Conservation (phyloP, 202 grass and related monocot species). For the Bolboschoenoplectus hybrid region DNA sequence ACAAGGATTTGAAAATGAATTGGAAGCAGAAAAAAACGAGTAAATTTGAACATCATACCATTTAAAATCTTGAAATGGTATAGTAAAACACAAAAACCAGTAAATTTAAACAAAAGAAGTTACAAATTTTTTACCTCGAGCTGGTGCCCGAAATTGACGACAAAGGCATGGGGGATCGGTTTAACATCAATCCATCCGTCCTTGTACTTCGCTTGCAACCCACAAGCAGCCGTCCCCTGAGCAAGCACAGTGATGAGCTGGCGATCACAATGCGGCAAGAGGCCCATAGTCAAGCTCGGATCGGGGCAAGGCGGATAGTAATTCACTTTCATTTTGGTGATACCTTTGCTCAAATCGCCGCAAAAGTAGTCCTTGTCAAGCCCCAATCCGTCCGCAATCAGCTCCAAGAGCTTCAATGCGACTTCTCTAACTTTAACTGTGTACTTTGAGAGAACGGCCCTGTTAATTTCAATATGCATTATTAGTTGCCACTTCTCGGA, state of each 20-base stretch:
- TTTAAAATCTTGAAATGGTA: neutral
- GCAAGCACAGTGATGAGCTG: constrained; percentile 54
- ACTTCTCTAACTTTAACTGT: constrained; percentile 24
- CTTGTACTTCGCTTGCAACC: constrained; percentile 43
- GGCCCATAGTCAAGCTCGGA: constrained; percentile 49
- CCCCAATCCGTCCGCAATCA: constrained; percentile 47
- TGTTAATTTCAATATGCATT: constrained; percentile 9
- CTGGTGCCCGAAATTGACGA: constrained; percentile 55
- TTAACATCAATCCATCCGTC: constrained; percentile 44
- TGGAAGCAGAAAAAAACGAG: neutral
- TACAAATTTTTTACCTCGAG: constrained; percentile 38
- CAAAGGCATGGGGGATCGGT: constrained; percentile 41
- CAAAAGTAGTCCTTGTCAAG: constrained; percentile 30
- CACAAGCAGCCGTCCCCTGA: constrained; percentile 39
- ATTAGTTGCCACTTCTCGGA: neutral
- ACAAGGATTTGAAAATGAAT: neutral
- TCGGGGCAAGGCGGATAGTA: constrained; percentile 52
- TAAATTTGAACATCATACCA: neutral
- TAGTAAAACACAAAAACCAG: neutral
- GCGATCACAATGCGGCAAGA: constrained; percentile 54
- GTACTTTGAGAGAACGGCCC: constrained; percentile 39
- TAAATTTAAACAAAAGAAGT: neutral
- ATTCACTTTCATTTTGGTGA: constrained; percentile 57
- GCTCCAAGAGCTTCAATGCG: constrained; percentile 22
- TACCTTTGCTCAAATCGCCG: constrained; percentile 36